These are phyloP conservation scores for Acanthamoeba castellanii DNA, from an alignment of 208 protist species.

Conservation along the genomic window DNA sequence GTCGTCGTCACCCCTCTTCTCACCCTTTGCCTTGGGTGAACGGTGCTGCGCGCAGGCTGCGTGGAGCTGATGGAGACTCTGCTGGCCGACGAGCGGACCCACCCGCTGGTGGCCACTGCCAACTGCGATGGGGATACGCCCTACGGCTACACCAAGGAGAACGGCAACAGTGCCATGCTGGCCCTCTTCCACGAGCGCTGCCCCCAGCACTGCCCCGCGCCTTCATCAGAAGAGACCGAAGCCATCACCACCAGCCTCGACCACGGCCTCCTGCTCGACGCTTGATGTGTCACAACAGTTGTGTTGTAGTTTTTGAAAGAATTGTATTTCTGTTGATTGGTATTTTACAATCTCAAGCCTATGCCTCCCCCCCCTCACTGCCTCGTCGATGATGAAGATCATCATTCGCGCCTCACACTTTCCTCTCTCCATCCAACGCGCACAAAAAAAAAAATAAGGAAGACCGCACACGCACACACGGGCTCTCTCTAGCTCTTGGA, in stretches of 20 bases:
- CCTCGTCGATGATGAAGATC: too few species aligned
- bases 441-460: background rate
- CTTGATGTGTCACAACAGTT: too few species aligned
- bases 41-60: background rate
- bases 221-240: too few species aligned
- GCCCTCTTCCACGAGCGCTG: background rate
- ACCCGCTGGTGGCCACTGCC: background rate
- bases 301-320: too few species aligned
- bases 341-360: too few species aligned
- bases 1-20: background rate
- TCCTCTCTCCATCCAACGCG: too few species aligned
- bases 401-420: too few species aligned
- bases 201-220: background rate
- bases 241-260: too few species aligned
- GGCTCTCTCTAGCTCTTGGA: background rate
- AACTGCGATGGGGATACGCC: background rate
- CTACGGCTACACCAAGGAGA: background rate
- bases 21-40: background rate
- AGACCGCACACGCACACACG: background rate
- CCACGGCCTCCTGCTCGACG: too few species aligned
- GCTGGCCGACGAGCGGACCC: background rate
- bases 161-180: background rate
- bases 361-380: too few species aligned
- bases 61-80: slow-evolving; percentile 18
- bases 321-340: too few species aligned